Evolutionary conservation across 2,329 filamentous ascomycete species (phyloP), one percentile per base, ranked within the genome.

Genomic region (Penicillium rolfsii): DNA sequence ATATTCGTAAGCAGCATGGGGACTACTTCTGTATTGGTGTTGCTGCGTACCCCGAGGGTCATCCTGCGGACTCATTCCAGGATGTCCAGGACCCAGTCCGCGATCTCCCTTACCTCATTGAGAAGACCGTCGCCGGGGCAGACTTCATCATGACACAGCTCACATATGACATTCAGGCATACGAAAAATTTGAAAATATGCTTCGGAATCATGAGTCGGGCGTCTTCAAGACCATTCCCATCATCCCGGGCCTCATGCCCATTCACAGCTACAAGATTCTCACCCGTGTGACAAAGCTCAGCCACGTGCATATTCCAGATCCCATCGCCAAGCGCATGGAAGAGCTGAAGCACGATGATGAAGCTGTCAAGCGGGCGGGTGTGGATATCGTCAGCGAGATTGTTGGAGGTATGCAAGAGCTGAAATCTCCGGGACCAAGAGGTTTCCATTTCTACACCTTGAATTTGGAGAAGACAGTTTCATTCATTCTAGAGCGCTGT

Each of bases 61-160:
- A 98, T 75, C 89, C 93, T 5, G 93, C 97, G 72, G 92, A 96
- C 76, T 91, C 89, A 63, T 89, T 96, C 76, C 94, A 94, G 1
- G 91, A 96, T 71, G 85, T 90, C 64, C 87, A 89, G 72, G 83
- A 84, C 67, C 82, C 85, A 0, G 74, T 76, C 57, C 79, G 81
- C 56, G 95, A 99, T 77, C 79, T 99, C 61, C 91, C 93, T 0
- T 96, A 90, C 71, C 82, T 99, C 57, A 86, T 96, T 11, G 93
- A 97, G 67, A 99, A 99, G 83, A 90, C 89, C 0, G 83, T 89
- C 69, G 95, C 95, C 3, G 95, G 95, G 1, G 95, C 93, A 54
- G 93, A 98, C 78, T 99, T 99, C 73, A 90, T 99, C 77, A 97
- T 99, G 91, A 98, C 95, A 0, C 95, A 99, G 77, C 84, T 99